Base-by-base conservation (phyloP, 345 rosid genomes). In the Eucalyptus curtisii region DNA sequence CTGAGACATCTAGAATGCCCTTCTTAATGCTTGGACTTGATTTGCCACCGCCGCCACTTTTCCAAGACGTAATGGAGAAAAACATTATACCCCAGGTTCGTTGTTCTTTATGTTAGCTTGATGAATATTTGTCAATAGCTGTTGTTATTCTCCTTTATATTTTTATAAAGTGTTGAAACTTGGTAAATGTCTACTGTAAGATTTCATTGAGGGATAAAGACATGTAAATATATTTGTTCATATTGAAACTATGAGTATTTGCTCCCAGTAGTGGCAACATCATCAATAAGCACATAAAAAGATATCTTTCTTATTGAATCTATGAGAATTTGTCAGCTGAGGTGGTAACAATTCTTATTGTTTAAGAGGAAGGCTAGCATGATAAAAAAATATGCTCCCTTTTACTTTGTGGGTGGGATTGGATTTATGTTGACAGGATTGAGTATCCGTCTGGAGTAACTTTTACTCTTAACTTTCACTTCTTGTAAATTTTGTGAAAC, bases 51-150 rank as follows among this genome's bases (percentile, higher is more conserved):
- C 99, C 99, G 10, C 99, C 99, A 57, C 96, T 98, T 88, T 98
- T 98, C 93, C 93, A 95, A 93, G 99, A 98, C 87, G 98, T 97
- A 90, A 96, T 98, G 99, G 99, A 98, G 93, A 98, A 98, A 92
- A 98, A 97, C 91, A 98, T 98, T 12, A 98, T 98, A 88, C 99
- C 99, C 10, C 99, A 98, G 98, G 99, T 96, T 93, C 9, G 59
- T n/a, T 49, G 13, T 52, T 20, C 86, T 79, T 55, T 44, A 14
- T n/a, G 42, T 20, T 85, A 30, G 84, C 24, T 20, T 76, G 47
- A 76, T 76, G 47, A 76, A 76, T 76, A 40, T 76, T 20, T 76
- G 82, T 47, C 47, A 20, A 40, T 76, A 76, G 45, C 82, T 76
- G 45, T 76, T 3, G 84, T 76, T 13, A 40, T 76, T 76, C 47